Conservation (phyloP, 345 rosid species). For the Cardamine resedifolia region DNA sequence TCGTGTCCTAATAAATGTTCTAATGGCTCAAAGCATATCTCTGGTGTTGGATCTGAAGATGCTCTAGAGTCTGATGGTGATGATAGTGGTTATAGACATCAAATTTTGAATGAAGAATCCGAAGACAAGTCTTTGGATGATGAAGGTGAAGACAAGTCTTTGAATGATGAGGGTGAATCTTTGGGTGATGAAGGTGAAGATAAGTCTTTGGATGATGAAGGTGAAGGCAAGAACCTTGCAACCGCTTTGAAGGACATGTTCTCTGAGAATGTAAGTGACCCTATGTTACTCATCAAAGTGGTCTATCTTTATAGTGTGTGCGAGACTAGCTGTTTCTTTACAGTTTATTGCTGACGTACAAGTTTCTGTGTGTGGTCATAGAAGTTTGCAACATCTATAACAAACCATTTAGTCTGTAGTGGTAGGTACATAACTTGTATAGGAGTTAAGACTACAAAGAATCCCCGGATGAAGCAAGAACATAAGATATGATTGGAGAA, state of each 20-base stretch:
- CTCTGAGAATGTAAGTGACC: constrained; percentile 38
- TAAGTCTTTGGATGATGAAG: neutral
- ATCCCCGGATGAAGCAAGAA: neutral
- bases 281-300: neutral
- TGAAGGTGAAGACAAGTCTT: constrained; percentile 20
- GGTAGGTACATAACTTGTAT: neutral
- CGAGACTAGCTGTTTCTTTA: no score
- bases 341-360: neutral
- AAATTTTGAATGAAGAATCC: constrained; percentile 36
- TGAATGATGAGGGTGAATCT: constrained; percentile 20
- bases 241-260: constrained; percentile 36
- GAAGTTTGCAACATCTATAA: neutral
- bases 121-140: constrained; percentile 35
- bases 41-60: constrained; percentile 38
- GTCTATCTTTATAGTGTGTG: neutral
- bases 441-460: neutral
- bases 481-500: neutral
- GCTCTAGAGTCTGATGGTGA: constrained; percentile 47
- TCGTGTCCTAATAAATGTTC: constrained; percentile 25
- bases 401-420: constrained; percentile 3
- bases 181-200: neutral
- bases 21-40: constrained; percentile 22
- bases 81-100: constrained; percentile 39
- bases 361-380: neutral
- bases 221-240: constrained; percentile 42